Evolutionary conservation across 2,329 filamentous ascomycete species (phyloP), one percentile per base, ranked within the genome.

Genomic region (Magnaporthiopsis rhizophila): DNA sequence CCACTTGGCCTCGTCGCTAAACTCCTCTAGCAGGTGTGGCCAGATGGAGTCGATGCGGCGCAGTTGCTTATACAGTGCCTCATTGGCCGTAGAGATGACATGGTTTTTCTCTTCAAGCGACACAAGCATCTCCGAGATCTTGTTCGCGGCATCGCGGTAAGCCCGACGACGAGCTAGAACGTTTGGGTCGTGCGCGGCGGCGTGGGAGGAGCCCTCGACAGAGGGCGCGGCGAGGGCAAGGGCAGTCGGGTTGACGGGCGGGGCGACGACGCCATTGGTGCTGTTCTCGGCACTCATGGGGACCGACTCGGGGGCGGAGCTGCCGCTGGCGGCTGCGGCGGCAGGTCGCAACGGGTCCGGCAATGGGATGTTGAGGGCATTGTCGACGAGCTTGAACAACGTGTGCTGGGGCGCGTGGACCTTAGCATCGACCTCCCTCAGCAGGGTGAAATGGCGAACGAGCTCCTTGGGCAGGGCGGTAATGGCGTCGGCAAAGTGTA

Each of bases 401-500:
- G 89, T 85, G 70, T 95, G 89, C 74, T 97, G 92, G 8, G 95
- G 90, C 32, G 87, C 88, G 77, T 93, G 95, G 68, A 96, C 90
- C 79, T 99, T 99, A 67, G 94, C 94, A 79, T 99, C 95, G 61
- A 98, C 95, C 78, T 99, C 95, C 76, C 97, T 97, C 69, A 99
- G 83, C 65, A 98, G 84, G 45, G 94, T 97, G 71, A 97, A 97
- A 76, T 99, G 94, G 73, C 92, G 89, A 70, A 97, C 92, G 62
- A 97, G 91, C 78, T 99, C 95, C 75, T 93, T 93, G 5, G 95
- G 95, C 32, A 99, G 85, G 56, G 94, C 93, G 62, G 92, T 89
- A 73, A 98, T 92, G 67, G 92, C 89, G 76, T 98, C 93, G 67
- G 94, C 91, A 74, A 99, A 98, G 77, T 88, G 85, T 13, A 84